Percentiles rank a stretch among this genome's conserved stretches.
Conservation (phyloP, 306 rosid genomes). For the Castanospermum australe region DNA sequence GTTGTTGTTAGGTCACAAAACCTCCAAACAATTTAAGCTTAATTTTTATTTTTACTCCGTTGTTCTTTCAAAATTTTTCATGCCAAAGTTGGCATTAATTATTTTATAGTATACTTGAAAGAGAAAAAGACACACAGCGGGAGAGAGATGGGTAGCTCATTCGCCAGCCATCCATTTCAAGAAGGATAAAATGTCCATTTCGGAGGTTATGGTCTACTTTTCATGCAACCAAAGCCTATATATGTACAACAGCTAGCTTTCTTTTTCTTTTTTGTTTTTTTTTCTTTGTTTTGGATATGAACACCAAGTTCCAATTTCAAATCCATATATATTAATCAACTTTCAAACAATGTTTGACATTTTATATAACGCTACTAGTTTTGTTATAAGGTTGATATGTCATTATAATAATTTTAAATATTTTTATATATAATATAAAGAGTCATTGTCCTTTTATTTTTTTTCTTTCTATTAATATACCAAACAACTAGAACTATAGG, state of each 20-base stretch:
- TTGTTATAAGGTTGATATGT: neutral
- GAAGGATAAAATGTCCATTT: constrained; percentile 21
- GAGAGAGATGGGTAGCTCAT: neutral
- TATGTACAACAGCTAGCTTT: neutral
- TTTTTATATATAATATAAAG: neutral
- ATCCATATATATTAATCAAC: neutral
- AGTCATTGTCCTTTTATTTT: no score
- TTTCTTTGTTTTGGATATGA: neutral
- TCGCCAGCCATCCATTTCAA: constrained; percentile 7
- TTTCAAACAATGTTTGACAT: neutral
- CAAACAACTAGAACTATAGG: no score
- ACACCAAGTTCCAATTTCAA: neutral
- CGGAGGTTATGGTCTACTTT: constrained; percentile 21
- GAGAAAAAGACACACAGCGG: neutral
- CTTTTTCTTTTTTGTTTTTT: neutral
- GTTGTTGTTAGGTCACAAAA: no score
- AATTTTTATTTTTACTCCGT: no score
- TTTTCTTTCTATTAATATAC: no score
- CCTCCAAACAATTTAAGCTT: no score
- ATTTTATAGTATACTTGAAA: neutral
- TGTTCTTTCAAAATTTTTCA: no score
- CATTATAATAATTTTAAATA: no score
- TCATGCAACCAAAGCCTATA: constrained; percentile 3
- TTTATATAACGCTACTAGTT: neutral
- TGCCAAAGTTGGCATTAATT: no score